These are phyloP conservation scores for Cicer chorassanicum DNA, from an alignment of 306 rosid species.

Conservation along the genomic window DNA sequence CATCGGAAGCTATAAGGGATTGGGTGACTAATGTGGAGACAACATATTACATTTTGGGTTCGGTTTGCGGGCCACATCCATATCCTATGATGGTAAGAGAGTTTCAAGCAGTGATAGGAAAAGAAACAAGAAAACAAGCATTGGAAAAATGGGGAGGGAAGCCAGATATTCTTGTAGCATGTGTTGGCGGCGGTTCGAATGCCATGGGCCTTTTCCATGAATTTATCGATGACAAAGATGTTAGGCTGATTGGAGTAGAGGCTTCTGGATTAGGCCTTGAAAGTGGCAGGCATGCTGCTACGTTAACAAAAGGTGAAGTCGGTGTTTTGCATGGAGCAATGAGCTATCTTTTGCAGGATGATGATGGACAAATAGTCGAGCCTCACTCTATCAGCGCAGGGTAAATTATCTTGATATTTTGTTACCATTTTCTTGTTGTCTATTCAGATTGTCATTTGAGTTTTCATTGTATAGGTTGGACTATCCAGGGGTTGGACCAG, in stretches of 20 bases:
- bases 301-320: constrained; percentile 84
- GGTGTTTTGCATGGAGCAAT: constrained; percentile 97
- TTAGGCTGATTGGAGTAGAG: constrained; percentile 85
- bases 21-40: constrained; percentile 99
- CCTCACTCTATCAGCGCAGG: constrained; percentile 99
- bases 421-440: constrained; percentile 19
- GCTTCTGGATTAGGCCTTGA: constrained; percentile 93
- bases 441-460: constrained; percentile 29
- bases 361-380: constrained; percentile 90
- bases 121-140: constrained; percentile 91
- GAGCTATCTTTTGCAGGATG: constrained; percentile 97
- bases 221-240: constrained; percentile 73
- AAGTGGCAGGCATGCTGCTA: constrained; percentile 95
- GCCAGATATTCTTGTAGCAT: constrained; percentile 87
- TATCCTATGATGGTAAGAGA: constrained; percentile 98
- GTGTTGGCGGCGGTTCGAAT: constrained; percentile 98
- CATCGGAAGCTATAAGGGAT: constrained; percentile 95
- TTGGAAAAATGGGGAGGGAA: constrained; percentile 94
- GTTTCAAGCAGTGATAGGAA: constrained; percentile 90
- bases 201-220: constrained; percentile 97
- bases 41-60: constrained; percentile 92
- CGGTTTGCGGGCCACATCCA: constrained; percentile 95
- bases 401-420: constrained; percentile 49
- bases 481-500: constrained; percentile 99
- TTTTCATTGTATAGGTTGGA: constrained; percentile 67